Evolutionary conservation across 2,329 filamentous ascomycete genomes (phyloP).

Genomic region (Aspergillus brasiliensis): DNA sequence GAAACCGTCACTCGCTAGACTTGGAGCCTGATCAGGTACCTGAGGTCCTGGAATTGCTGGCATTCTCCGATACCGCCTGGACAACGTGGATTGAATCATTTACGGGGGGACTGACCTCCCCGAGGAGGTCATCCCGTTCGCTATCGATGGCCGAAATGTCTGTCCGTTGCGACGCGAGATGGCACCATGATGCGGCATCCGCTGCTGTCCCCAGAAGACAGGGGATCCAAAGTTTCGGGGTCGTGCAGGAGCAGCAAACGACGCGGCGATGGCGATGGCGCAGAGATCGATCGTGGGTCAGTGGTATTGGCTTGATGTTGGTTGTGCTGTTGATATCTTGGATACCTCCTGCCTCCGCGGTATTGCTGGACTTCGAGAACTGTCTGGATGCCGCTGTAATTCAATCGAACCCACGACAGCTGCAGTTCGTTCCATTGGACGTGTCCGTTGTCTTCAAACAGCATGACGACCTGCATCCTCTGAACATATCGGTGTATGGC

Average conservation of each 20-base stretch:
- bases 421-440: constrained; percentile 79
- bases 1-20: constrained; percentile 1
- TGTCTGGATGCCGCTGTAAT: constrained; percentile 68
- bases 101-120: constrained; percentile 45
- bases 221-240: constrained; percentile 7
- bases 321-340: constrained; percentile 26
- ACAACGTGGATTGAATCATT: constrained; percentile 41
- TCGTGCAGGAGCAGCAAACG: constrained; percentile 21
- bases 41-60: not conserved
- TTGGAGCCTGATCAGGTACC: constrained; percentile 16
- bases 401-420: constrained; percentile 59
- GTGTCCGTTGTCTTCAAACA: constrained; percentile 75
- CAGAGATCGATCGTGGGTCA: constrained; percentile 9
- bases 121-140: constrained; percentile 42
- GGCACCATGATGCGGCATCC: constrained; percentile 16
- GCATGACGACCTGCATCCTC: constrained; percentile 59
- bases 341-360: constrained; percentile 59
- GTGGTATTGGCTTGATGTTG: constrained; percentile 19
- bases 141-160: constrained; percentile 35
- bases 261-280: constrained; percentile 24
- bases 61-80: constrained; percentile 20
- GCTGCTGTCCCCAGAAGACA: constrained; percentile 14
- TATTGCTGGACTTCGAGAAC: constrained; percentile 77
- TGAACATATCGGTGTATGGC: constrained; percentile 82
- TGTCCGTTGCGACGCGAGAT: constrained; percentile 28